Evolutionary conservation across 2,329 filamentous ascomycete species (phyloP).

Genomic region (Colletotrichum sp.): DNA sequence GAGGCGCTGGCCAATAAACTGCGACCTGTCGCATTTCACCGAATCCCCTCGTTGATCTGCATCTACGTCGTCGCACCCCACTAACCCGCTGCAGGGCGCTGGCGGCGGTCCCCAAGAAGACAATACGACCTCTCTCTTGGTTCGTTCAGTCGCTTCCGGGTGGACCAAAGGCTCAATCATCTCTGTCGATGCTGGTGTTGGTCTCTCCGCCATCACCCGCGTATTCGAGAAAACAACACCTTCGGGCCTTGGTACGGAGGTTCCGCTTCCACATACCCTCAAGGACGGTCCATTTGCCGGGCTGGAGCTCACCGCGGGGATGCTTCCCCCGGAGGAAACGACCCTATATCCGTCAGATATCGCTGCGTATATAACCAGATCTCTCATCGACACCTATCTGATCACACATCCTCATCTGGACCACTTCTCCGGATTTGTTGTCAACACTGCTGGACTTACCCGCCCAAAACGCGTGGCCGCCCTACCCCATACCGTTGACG

Average conservation of each 20-base stretch:
- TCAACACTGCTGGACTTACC: constrained; percentile 88
- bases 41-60: not conserved
- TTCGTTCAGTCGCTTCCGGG: constrained; percentile 77
- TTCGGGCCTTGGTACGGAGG: constrained; percentile 34
- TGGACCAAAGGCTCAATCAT: constrained; percentile 86
- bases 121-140: constrained; percentile 87
- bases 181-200: constrained; percentile 92
- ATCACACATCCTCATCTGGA: constrained; percentile 98
- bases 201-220: constrained; percentile 82
- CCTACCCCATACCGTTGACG: constrained; percentile 85
- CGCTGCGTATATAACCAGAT: constrained; percentile 77
- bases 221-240: constrained; percentile 68
- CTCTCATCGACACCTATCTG: constrained; percentile 84
- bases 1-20: not conserved
- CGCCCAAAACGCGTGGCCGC: constrained; percentile 87
- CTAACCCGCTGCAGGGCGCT: constrained; percentile 65
- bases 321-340: constrained; percentile 52
- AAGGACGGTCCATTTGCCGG: constrained; percentile 80
- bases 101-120: constrained; percentile 90
- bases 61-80: not conserved
- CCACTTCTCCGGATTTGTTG: constrained; percentile 87
- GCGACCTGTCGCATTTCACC: not conserved
- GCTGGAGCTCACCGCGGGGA: constrained; percentile 63
- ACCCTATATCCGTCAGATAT: constrained; percentile 62
- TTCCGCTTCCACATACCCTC: constrained; percentile 58